These are phyloP conservation scores for Morella rubra DNA, from an alignment of 306 rosid species.

Conservation along the genomic window DNA sequence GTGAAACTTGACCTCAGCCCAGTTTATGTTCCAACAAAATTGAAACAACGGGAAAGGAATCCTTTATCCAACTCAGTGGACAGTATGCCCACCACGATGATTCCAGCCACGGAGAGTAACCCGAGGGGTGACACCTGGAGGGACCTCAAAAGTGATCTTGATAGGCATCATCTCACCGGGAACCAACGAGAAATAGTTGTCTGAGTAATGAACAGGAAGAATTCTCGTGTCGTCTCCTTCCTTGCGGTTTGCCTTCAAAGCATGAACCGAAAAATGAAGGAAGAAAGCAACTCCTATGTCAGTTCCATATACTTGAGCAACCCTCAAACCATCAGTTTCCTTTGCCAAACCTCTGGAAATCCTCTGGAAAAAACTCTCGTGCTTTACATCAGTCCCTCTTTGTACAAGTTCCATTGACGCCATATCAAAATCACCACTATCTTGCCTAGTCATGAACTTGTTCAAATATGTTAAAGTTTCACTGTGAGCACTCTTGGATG, in stretches of 20 bases:
- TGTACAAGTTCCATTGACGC: constrained; percentile 25
- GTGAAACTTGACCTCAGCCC: neutral
- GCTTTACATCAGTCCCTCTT: constrained; percentile 32
- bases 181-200: constrained; percentile 83
- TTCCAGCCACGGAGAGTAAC: constrained; percentile 77
- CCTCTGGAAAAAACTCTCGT: constrained; percentile 45
- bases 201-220: constrained; percentile 88
- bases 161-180: constrained; percentile 73
- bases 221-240: constrained; percentile 85
- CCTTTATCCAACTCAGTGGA: constrained; percentile 23
- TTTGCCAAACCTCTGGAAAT: constrained; percentile 42
- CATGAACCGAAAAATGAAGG: constrained; percentile 77
- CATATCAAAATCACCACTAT: constrained; percentile 35
- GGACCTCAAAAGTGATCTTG: constrained; percentile 65
- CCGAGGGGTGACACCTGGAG: constrained; percentile 65
- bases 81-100: constrained; percentile 36
- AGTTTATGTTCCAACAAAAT: neutral
- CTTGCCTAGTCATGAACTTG: constrained; percentile 35
- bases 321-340: constrained; percentile 41
- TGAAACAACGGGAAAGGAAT: neutral
- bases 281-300: constrained; percentile 86
- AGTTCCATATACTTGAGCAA: constrained; percentile 51
- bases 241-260: constrained; percentile 39
- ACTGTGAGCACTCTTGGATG: constrained; percentile 45
- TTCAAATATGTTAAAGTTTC: constrained; percentile 35